Percentiles rank a stretch among this genome's conserved stretches.
These are phyloP conservation scores for Dioscorea alata DNA, from an alignment of 106 monocot species.

Conservation along the genomic window DNA sequence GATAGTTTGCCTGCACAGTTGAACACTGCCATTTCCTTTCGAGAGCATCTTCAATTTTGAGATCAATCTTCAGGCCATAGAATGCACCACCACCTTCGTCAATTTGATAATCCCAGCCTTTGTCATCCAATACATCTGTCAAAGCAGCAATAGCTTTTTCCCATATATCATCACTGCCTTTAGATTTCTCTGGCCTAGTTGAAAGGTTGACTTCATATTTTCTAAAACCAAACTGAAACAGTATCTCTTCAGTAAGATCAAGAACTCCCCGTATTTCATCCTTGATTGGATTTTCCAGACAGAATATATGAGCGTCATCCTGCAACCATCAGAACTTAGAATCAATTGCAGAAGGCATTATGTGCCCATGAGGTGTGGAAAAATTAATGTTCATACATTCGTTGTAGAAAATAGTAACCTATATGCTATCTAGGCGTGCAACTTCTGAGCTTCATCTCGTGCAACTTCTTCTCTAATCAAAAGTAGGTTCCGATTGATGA, in stretches of 20 bases:
- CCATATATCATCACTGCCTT: conserved; percentile 83
- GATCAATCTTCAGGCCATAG: conserved; percentile 96
- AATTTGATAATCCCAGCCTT: conserved; percentile 89
- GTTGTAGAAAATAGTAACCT: no score
- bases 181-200: conserved; percentile 82
- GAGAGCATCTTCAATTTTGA: conserved; percentile 98
- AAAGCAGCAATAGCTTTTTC: conserved; percentile 84
- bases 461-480: conserved; percentile 90
- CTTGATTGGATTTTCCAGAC: conserved; percentile 80
- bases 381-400: no score
- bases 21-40: conserved; percentile 98
- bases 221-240: conserved; percentile 81
- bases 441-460: conserved; percentile 74
- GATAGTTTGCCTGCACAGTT: conserved; percentile 67
- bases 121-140: conserved; percentile 73
- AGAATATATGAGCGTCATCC: conserved; percentile 97
- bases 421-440: not conserved
- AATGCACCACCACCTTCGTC: conserved; percentile 99
- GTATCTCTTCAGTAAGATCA: conserved; percentile 88
- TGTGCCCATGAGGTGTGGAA: no score
- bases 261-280: conserved; percentile 89
- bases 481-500: conserved; percentile 77
- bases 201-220: conserved; percentile 94
- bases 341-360: no score
- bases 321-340: conserved; percentile 14